Conservation (phyloP, 345 rosid species). For the Camelina hispida region DNA sequence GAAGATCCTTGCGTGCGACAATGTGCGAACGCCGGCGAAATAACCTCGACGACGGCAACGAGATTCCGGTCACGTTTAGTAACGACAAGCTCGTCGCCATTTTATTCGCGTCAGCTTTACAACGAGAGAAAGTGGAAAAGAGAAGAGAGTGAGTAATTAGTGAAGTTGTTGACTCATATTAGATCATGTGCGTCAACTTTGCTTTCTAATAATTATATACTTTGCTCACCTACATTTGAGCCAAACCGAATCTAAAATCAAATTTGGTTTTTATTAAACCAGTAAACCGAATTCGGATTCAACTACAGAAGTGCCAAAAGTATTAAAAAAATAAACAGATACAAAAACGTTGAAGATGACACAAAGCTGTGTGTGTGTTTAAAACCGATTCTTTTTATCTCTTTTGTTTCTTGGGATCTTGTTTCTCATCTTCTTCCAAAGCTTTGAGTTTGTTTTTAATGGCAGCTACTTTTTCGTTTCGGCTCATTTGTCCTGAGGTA, state of each 20-base stretch:
- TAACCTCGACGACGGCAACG: constrained; percentile 26
- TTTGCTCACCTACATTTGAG: not conserved
- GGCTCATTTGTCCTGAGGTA: constrained; percentile 60
- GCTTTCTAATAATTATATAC: not conserved
- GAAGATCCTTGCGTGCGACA: constrained; percentile 41
- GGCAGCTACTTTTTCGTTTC: constrained; percentile 79
- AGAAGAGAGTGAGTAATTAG: not conserved
- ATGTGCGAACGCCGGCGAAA: constrained; percentile 30
- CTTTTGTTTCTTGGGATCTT: constrained; percentile 68
- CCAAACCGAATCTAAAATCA: not conserved
- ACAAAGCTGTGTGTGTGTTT: not conserved
- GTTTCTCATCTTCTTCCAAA: constrained; percentile 65
- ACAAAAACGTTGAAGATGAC: not conserved
- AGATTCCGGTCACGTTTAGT: constrained; percentile 19
- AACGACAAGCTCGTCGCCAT: constrained; percentile 56
- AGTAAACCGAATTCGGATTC: not conserved
- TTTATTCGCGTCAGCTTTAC: constrained; percentile 22
- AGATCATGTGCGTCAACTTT: constrained; percentile 29
- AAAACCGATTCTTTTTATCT: constrained; percentile 17
- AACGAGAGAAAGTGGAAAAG: constrained; percentile 1
- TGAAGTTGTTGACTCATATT: constrained; percentile 29
- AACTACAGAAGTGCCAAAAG: not conserved
- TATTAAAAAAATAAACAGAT: not conserved
- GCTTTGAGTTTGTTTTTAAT: constrained; percentile 85
- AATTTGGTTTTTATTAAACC: not conserved